Conservation (phyloP, 164 flowering plant genomes). For the Akebia trifoliata region DNA sequence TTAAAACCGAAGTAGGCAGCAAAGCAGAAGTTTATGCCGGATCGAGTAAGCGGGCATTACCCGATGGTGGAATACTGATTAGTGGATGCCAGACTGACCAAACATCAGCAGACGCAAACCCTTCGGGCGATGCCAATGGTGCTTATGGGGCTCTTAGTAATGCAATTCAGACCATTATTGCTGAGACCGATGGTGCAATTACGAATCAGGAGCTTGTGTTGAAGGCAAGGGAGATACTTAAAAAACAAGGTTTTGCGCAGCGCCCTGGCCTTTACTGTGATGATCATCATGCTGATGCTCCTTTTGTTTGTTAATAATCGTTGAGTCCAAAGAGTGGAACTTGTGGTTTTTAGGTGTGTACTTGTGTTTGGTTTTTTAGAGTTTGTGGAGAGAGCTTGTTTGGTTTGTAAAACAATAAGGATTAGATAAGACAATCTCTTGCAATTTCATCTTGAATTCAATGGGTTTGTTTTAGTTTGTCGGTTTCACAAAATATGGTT, state of each 20-base stretch:
- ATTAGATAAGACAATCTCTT: too few species aligned
- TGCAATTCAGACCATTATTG: constrained; percentile 78
- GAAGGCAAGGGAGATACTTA: constrained; percentile 61
- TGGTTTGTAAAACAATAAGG: constrained; percentile 4
- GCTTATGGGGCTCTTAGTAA: constrained; percentile 97
- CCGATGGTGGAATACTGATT: constrained; percentile 57
- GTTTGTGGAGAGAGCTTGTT: too few species aligned
- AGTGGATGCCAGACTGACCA: constrained; percentile 94
- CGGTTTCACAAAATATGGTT: too few species aligned
- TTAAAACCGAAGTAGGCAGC: constrained; percentile 53
- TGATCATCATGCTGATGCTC: constrained; percentile 51
- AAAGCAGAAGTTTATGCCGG: constrained; percentile 82
- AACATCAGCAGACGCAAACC: constrained; percentile 89
- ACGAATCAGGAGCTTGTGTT: constrained; percentile 62
- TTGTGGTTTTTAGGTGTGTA: not conserved
- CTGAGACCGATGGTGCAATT: constrained; percentile 44
- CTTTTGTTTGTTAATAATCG: constrained; percentile 57
- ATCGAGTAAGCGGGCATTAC: constrained; percentile 40
- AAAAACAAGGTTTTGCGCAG: constrained; percentile 78
- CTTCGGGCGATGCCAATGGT: constrained; percentile 42
- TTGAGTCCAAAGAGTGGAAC: not conserved
- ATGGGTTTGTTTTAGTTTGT: too few species aligned
- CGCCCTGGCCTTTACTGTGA: constrained; percentile 91
- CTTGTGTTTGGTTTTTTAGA: not conserved
- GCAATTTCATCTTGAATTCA: too few species aligned